Base-by-base conservation (phyloP, 768 basidiomycete species). In the Suillus brevipes region DNA sequence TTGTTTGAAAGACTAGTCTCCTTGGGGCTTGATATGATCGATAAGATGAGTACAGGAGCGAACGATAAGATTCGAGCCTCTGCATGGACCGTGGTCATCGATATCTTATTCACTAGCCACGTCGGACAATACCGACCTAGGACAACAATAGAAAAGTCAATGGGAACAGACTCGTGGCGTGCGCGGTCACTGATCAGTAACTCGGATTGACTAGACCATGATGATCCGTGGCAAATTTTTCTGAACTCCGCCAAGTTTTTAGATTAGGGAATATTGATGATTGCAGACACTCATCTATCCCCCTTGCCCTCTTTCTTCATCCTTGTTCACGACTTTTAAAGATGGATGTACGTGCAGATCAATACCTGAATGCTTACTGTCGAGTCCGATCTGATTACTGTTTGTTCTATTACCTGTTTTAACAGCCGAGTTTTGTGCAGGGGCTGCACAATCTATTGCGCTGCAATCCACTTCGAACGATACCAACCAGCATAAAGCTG, bases 401-500 rank as follows among this genome's bases (percentile, higher is more conserved):
- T 53, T 61, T 63, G 9, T 8, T 36, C 25, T 37, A 43, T 58
- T 42, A 42, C 16, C 13, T 37, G 38, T 56, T 10, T 63, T 52
- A 56, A 45, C 69, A 93, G 90, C 84, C 87, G 40, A 83, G 77
- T 77, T 95, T 87, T 77, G 85, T 92, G 70, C 89, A 95, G 78
- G 84, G 84, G 70, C 80, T 99, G 68, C 93, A 97, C 80, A 83
- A 85, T 78, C 87, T 97, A 66, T 89, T 99, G 61, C 80, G 61
- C 80, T 90, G 65, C 93, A 94, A 75, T 91, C 91, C 28, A 88
- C 90, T 36, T 70, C 75, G 45, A 92, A 92, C 71, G 95, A 99
- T 80, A 99, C 97, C 50, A 82, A 84, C 66, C 84, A 89, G 73
- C 86, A 98, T 76, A 97, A 97, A 82, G 85, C 89, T 71, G 97